Percentiles rank a stretch among this genome's conserved stretches.
Evolutionary conservation across 1,284 basidiomycete species (phyloP).

Genomic region (Peniophora sp.): DNA sequence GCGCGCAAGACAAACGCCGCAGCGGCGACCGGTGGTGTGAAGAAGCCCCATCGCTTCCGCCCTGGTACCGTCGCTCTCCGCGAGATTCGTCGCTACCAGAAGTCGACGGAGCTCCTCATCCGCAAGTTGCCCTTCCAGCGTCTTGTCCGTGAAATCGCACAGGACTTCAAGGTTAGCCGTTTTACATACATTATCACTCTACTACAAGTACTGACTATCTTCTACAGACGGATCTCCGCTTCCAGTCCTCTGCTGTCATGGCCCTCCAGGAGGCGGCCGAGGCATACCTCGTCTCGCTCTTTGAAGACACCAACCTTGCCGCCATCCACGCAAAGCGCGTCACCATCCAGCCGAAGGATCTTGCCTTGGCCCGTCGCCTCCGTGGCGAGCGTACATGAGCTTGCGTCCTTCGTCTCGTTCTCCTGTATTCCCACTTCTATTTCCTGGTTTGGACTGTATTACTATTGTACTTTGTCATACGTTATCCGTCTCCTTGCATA

Average conservation of each 20-base stretch:
- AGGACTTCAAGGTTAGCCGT: conserved; percentile 2
- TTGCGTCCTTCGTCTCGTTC: neutral
- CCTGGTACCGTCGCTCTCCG: neutral
- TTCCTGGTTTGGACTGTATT: conserved; percentile 1
- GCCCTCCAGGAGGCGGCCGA: conserved; percentile 2
- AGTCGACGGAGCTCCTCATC: conserved; percentile 1
- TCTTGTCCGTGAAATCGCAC: conserved; percentile 1
- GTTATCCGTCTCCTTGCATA: neutral
- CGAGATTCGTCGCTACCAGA: conserved; percentile 2
- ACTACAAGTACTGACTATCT: neutral
- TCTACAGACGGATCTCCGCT: conserved; percentile 1
- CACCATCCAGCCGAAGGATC: conserved; percentile 1
- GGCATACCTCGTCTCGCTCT: conserved; percentile 2
- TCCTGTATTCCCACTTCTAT: neutral
- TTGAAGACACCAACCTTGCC: conserved; percentile 1
- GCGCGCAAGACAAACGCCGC: neutral
- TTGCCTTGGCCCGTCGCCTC: neutral
- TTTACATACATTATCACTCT: too few species aligned
- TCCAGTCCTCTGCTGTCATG: conserved; percentile 1
- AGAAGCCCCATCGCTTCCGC: conserved; percentile 2
- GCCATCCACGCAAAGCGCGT: conserved; percentile 1
- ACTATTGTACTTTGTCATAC: neutral
- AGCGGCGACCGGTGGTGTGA: neutral
- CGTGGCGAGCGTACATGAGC: conserved; percentile 1
- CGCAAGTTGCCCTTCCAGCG: conserved; percentile 2